Conservation (phyloP, 148 eudicot species). For the Dysphania ambrosioides region DNA sequence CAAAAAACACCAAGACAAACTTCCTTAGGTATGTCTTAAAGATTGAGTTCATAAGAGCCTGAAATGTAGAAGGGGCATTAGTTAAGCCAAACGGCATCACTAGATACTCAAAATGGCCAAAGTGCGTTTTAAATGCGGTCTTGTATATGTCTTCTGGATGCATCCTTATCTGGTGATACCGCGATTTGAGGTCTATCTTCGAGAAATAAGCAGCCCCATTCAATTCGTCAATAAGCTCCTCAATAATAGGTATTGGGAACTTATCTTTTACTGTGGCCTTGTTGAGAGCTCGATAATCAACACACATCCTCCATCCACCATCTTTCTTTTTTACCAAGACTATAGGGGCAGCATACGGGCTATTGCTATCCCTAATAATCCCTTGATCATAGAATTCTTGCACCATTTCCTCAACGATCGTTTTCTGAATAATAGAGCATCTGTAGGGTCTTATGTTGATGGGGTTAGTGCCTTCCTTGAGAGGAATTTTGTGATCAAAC, state of each 20-base stretch:
- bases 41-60: background rate
- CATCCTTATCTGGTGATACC: too few species aligned
- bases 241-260: background rate
- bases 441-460: background rate
- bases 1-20: background rate
- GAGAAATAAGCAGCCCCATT: too few species aligned
- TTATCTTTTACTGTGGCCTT: background rate
- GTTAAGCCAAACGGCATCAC: too few species aligned
- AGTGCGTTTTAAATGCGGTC: too few species aligned
- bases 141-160: too few species aligned
- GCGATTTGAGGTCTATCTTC: background rate
- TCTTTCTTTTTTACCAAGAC: conserved; percentile 6
- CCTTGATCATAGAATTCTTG: background rate
- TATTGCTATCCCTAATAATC: too few species aligned
- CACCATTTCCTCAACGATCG: background rate
- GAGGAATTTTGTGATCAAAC: background rate
- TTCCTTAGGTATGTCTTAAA: background rate
- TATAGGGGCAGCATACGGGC: background rate
- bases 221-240: too few species aligned
- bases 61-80: conserved; percentile 1
- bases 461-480: background rate
- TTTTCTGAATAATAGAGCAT: background rate
- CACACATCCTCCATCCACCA: conserved; percentile 1
- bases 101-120: too few species aligned
- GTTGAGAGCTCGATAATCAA: conserved; percentile 2